Evolutionary conservation across 805 yeast genomes (phyloP), one percentile per base, ranked within the genome.

Genomic region (Saturnispora kantuleensis): DNA sequence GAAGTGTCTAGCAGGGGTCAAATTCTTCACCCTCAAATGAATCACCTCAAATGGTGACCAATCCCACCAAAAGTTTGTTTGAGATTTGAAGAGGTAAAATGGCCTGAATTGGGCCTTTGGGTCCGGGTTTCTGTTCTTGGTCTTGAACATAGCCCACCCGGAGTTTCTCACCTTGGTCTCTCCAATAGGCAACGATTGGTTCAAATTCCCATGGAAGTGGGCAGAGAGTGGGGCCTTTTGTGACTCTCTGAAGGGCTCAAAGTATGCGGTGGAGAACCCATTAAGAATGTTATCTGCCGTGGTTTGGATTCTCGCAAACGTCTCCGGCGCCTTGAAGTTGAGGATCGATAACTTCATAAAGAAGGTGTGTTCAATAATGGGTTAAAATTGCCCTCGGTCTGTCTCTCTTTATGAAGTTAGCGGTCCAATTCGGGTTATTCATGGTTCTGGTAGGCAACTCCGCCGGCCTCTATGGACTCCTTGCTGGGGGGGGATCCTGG

Each of bases 141-240:
- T 85, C 50, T 94, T 72, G 63, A 83, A 84, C 94, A 86, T 84
- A 32, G 94, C 85, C 66, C 79, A 79, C 1, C 85, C 85, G 15
- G 81, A 73, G 48, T 78, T 68, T 13, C 74, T 70, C 17, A 84
- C 74, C 41, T 79, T 79, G 1, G 86, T 84, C 41, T 77, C 69
- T 43, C 73, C 69, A 16, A 70, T 51, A 11, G 85, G 93, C 31
- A 83, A 71, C 51, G 81, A 84, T 48, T 81, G 71, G 51, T 74
- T 77, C 47, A 79, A 58, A 40, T 77, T 77, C 5, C 95, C 95
- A 57, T 76, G 77, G 64, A 85, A 81, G 47, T 74, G 72, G 1
- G 81, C 95, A 48, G 68, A 69, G 53, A 62, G 45, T 51, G 67
- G 52, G 56, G 74, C 49, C 53, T 64, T 49, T 48, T 46, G 37